Evolutionary conservation across 768 basidiomycete genomes (phyloP).

Genomic region (Rhodosporidiobolus sp.): DNA sequence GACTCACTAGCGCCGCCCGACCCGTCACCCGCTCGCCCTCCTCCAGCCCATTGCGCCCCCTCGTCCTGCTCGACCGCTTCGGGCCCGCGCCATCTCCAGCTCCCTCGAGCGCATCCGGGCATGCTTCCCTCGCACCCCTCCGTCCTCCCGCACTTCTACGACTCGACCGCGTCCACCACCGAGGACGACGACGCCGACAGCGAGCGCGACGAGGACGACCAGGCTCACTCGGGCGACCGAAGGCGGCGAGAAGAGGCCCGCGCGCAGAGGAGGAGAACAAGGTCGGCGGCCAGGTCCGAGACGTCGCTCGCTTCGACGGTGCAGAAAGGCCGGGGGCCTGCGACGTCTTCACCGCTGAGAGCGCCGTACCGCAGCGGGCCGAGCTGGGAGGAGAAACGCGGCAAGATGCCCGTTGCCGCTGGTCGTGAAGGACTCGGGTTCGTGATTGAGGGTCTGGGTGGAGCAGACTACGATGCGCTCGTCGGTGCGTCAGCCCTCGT

Average conservation of each 20-base stretch:
- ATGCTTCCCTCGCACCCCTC: slow-evolving; percentile 21
- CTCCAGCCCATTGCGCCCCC: background rate
- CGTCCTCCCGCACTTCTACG: slow-evolving; percentile 13
- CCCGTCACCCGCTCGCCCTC: background rate
- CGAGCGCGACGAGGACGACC: background rate
- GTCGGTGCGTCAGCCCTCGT: background rate
- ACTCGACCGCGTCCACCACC: slow-evolving; percentile 16
- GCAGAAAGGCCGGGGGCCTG: background rate
- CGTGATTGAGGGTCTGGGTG: background rate
- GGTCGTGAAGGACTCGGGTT: slow-evolving; percentile 17
- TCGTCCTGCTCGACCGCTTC: background rate
- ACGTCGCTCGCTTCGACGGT: background rate
- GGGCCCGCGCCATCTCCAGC: background rate
- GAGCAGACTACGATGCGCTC: background rate
- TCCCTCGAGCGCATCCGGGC: no score
- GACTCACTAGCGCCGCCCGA: background rate
- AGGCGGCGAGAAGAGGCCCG: slow-evolving; percentile 1
- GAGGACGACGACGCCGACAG: slow-evolving; percentile 20
- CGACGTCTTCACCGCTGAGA: no score
- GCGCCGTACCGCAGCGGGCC: background rate
- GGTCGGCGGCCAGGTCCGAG: background rate
- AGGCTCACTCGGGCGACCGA: background rate
- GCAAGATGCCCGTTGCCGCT: background rate
- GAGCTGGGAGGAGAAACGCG: background rate
- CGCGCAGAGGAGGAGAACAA: background rate